Base-by-base conservation (phyloP, 306 rosid genomes). In the Trifolium subterraneum region DNA sequence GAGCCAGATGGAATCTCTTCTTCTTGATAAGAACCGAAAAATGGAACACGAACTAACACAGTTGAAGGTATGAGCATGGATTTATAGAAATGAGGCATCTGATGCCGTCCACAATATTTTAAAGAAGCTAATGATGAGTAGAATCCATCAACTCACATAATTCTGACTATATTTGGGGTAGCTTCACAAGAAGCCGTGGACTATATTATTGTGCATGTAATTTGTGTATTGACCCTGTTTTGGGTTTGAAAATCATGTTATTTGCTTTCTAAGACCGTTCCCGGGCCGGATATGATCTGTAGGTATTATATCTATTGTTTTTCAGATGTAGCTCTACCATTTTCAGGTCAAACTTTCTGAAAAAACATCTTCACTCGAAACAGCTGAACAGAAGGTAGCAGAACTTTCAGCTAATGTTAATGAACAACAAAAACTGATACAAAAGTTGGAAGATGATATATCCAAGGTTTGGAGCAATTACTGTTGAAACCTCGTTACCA, bases 1-100 rank as follows among this genome's bases (percentile, higher is more conserved):
- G 97, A 94, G 97, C 87, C 90, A 90, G 93, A 90, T 94, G 99
- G 99, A 94, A 81, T 90, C 95, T 80, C 97, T 94, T 83, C 99
- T 94, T 83, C 99, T 94, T 81, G 97, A 94, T 80, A 94, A 94
- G 83, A 94, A 94, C 87, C 88, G 95, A 52, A 94, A 94, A 90
- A 87, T 94, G 95, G 99, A 94, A 79, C 97, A 92, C 68, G 95
- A 94, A 19, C 87, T 94, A 52, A 94, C 99, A 72, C 99, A 90
- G 58, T 75, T 88, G 89, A 94, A 92, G 95, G 99, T 94, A 72
- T 58, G 64, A 74, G 48, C 27, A 18, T 31, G 74, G 59, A 62
- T 74, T 71, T 10, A 51, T 64, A 45, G 72, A 31, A 69, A 68
- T 51, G 12, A 52, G 65, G 67, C 64, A 73, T 50, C 36, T 10